Base-by-base conservation (phyloP, 176 grass and related monocot species). In the Bolboschoenus planiculmis region DNA sequence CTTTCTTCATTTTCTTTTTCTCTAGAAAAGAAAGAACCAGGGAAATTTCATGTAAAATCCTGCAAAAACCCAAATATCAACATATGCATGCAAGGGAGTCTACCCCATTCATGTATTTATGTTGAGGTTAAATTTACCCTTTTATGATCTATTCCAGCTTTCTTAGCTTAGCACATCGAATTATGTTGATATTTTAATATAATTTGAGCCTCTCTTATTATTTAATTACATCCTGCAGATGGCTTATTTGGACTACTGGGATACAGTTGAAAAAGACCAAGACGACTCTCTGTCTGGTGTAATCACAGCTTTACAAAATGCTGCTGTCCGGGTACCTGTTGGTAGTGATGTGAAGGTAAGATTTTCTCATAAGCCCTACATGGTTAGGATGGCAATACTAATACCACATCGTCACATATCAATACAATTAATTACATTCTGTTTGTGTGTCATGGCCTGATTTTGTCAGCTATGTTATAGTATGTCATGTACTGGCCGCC, bases 281-380 rank as follows among this genome's bases (percentile, higher is more conserved):
- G 87, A 89, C 16, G 89, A 85, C 50, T 98, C 79, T 71, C 86
- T 98, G 71, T 79, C 48, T 21, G 87, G 87, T 61, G 70, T 67
- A 84, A 91, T 89, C 60, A 75, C 87, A 80, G 92, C 91, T 5
- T 68, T 98, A 65, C 88, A 91, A 53, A 87, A 98, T 34, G 84
- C 84, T 72, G 91, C 92, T 11, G 62, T 93, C 15, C 77, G 89
- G 13, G 79, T 98, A 62, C 96, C 96, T 27, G 73, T 93, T 35
- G 56, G 13, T 81, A 85, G 75, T 10, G 89, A 90, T 77, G 75
- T 93, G 55, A 86, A 83, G 87, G 96, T 98, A 80, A 80, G 64
- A 29, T 23, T 85, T 40, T 46, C 10, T 43, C 79, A 40, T n/a
- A n/a, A n/a, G 65, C 35, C 2, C 13, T 31, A 75, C 0, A 4